Conservation (phyloP, 805 yeast species). For the Zygotorulaspora sp. region DNA sequence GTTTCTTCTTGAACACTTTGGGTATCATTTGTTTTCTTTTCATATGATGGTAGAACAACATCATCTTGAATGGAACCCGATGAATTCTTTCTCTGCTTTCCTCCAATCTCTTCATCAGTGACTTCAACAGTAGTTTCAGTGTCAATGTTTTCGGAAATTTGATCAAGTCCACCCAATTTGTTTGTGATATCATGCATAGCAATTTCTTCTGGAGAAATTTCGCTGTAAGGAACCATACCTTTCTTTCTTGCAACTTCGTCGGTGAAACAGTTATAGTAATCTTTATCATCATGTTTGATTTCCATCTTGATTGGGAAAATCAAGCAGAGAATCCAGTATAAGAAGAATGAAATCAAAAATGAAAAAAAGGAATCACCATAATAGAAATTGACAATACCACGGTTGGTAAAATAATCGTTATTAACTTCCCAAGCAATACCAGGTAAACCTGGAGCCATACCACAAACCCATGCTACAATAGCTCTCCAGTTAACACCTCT, state of each 20-base stretch:
- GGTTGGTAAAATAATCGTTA: slow-evolving; percentile 24
- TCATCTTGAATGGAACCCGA: not conserved
- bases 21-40: slow-evolving; percentile 1
- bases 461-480: slow-evolving; percentile 32
- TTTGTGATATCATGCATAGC: slow-evolving; percentile 12
- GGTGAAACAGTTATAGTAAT: slow-evolving; percentile 39
- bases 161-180: slow-evolving; percentile 4
- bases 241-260: slow-evolving; percentile 35
- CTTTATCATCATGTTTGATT: slow-evolving; percentile 38
- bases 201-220: slow-evolving; percentile 26
- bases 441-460: slow-evolving; percentile 47
- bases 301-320: slow-evolving; percentile 38
- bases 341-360: slow-evolving; percentile 38
- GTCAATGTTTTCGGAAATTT: slow-evolving; percentile 10
- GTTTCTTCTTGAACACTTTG: not conserved
- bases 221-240: slow-evolving; percentile 34
- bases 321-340: slow-evolving; percentile 35
- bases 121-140: slow-evolving; percentile 10
- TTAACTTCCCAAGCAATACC: slow-evolving; percentile 41
- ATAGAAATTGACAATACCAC: slow-evolving; percentile 42
- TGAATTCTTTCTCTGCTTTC: slow-evolving; percentile 6
- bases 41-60: not conserved
- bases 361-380: slow-evolving; percentile 44
- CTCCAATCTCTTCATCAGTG: slow-evolving; percentile 7
- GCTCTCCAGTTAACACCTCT: slow-evolving; percentile 41